Evolutionary conservation across 1,139 yeast genomes (phyloP), one percentile per base, ranked within the genome.

Genomic region (Candida tetrigidarum): DNA sequence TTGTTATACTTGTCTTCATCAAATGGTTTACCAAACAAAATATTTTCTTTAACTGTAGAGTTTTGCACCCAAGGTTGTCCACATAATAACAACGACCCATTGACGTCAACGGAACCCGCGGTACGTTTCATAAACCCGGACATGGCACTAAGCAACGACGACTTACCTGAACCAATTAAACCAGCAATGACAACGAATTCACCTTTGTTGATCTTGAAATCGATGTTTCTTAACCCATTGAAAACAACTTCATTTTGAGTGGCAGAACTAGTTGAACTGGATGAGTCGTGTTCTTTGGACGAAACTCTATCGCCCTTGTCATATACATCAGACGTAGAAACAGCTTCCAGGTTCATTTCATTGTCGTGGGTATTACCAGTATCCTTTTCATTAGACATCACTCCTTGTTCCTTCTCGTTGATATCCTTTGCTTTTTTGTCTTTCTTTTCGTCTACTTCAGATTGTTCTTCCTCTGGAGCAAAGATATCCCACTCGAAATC

Each of bases 131-230:
- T 81, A 39, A 72, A 65, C 0, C 91, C 90, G 33, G 76, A 67
- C 46, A 80, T 54, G 0, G 83, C 83, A 50, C 67, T 66, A 35
- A 86, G 67, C 39, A 86, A 65, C 2, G 90, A 81, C 0, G 87
- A 71, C 55, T 86, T 86, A 39, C 95, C 95, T 0, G 87, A 71
- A 2, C 93, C 93, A 56, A 85, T 82, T 6, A 80, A 60, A 28
- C 95, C 95, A 2, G 88, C 83, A n/a, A 86, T 71, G 48, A 84
- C 83, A 5, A 85, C 69, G 49, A 86, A 81, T 57, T 84, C 89
- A 14, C 86, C 86, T 46, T 72, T 54, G 15, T 50, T 48, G 12
- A 63, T 50, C 4, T 48, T 37, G 20, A 63, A 55, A 36, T 61
- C 49, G 10, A 62, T 46, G 41, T 60, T 44, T 8, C 50, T 52